phyloP scores from a whole-genome alignment of 192 early-diverging fungal species.

The Coemansia sp. region DNA sequence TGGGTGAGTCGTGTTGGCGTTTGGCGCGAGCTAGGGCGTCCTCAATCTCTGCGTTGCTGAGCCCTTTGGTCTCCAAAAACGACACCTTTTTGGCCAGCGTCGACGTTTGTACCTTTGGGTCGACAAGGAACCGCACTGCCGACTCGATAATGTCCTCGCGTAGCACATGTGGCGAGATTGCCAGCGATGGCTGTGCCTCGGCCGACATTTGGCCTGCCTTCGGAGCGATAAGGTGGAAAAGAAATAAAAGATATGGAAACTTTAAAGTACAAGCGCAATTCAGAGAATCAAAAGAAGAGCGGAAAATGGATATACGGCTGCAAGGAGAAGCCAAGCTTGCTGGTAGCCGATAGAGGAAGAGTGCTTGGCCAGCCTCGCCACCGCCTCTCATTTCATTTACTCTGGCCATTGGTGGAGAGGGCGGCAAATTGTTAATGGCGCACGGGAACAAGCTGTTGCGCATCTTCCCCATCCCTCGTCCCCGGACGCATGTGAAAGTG shows the following conservation, averaged over 20 bases:
- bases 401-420: too few species aligned
- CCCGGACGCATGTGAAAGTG: too few species aligned
- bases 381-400: too few species aligned
- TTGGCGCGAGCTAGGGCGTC: slow-evolving; percentile 69
- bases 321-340: too few species aligned
- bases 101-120: slow-evolving; percentile 86
- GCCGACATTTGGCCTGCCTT: slow-evolving; percentile 17
- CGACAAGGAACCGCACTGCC: slow-evolving; percentile 87
- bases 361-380: too few species aligned
- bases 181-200: slow-evolving; percentile 9
- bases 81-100: slow-evolving; percentile 87
- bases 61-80: slow-evolving; percentile 95
- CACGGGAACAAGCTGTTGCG: too few species aligned
- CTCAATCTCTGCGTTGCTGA: slow-evolving; percentile 88
- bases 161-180: slow-evolving; percentile 7
- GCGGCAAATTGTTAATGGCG: too few species aligned
- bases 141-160: slow-evolving; percentile 73
- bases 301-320: too few species aligned
- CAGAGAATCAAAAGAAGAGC: too few species aligned
- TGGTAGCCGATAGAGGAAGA: too few species aligned
- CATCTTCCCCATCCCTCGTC: too few species aligned
- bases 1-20: slow-evolving; percentile 20
- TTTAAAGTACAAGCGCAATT: too few species aligned
- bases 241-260: slow-evolving; percentile 1
- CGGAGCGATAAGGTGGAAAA: neutral